Percentiles rank a stretch among this genome's conserved stretches.
These are phyloP conservation scores for Canariomyces notabilis DNA, from an alignment of 2,329 filamentous ascomycete species.

Conservation along the genomic window DNA sequence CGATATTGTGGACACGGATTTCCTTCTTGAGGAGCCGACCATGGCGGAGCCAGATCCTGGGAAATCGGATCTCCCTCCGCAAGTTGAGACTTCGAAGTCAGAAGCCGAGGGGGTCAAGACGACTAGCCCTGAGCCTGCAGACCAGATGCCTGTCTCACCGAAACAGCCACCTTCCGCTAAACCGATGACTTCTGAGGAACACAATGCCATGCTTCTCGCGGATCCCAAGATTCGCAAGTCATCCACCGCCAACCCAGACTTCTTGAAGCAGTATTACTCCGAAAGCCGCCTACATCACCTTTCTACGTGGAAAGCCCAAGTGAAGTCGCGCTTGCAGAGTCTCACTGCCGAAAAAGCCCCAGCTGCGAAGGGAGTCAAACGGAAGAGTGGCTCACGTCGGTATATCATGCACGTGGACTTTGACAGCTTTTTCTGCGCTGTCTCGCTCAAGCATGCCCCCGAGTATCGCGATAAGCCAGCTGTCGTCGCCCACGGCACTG, in stretches of 20 bases:
- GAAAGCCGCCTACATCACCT: conserved; percentile 93
- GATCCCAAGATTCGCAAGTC: conserved; percentile 84
- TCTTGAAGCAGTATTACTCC: conserved; percentile 89
- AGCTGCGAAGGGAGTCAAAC: conserved; percentile 41
- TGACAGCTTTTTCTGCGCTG: conserved; percentile 95
- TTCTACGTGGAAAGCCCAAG: conserved; percentile 91
- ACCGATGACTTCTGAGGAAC: conserved; percentile 76
- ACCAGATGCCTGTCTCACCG: background rate
- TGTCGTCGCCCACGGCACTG: conserved; percentile 82
- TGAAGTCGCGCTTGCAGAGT: conserved; percentile 83
- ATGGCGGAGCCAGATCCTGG: background rate
- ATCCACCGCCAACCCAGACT: conserved; percentile 87
- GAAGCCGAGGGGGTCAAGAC: background rate
- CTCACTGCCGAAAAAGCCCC: conserved; percentile 65
- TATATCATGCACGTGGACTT: conserved; percentile 97
- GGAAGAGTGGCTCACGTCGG: conserved; percentile 58
- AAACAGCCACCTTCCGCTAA: conserved; percentile 5
- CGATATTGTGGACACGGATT: conserved; percentile 34
- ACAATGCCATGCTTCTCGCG: conserved; percentile 78
- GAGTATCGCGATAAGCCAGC: conserved; percentile 73
- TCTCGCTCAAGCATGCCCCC: conserved; percentile 74
- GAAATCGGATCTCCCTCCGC: background rate
- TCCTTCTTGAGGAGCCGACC: conserved; percentile 15
- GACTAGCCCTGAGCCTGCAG: background rate
- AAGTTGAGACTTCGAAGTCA: background rate